Evolutionary conservation across 192 early-diverging fungal species (phyloP), one percentile per base, ranked within the genome.

Genomic region (Geosiphon pyriformis): DNA sequence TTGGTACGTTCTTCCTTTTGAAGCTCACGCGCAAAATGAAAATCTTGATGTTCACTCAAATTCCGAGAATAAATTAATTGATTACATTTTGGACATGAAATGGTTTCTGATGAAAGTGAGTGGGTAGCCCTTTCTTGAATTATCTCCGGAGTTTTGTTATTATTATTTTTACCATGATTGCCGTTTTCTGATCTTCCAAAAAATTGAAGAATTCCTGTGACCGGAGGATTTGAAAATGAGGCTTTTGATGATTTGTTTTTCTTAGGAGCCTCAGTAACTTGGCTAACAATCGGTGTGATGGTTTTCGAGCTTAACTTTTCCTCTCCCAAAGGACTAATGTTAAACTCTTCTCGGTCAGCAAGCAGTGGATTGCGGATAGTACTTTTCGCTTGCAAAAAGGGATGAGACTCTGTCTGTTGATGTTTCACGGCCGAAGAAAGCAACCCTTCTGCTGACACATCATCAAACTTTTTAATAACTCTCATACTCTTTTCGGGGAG

Each of bases 31-130:
- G 82, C 84, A 70, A 83, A 80, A 61, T 86, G 84, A 58, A 42
- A 85, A 63, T 86, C 84, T 18, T 53, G 57, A 62, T 86, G 84
- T 55, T 85, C 84, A 11, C 52, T 69, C 22, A 72, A 25, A 50
- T 73, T 25, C 2, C 56, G 15, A 12, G 32, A 7, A 0, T 65
- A 32, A 26, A 79, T 70, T 22, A 35, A 34, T 42, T 73, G 26
- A 42, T 66, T 20, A 22, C 78, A 79, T 18, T 30, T 53, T 66
- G 32, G 42, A 65, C 72, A 70, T 64, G 61, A 29, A 42, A 46
- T 74, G 70, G 60, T 20, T 34, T 17, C 22, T 70, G 30, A 22
- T 20, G 1, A 7, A 64, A 23, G 42, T 26, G 18, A 30, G 20
- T 30, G 10, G 22, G n/a, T 37, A 46, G 26, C 15, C 42, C 11